A percentile compares a stretch with the other conserved stretches of the same genome.
phyloP scores from a whole-genome alignment of 148 eudicot species.

The Polygonum maritimum region DNA sequence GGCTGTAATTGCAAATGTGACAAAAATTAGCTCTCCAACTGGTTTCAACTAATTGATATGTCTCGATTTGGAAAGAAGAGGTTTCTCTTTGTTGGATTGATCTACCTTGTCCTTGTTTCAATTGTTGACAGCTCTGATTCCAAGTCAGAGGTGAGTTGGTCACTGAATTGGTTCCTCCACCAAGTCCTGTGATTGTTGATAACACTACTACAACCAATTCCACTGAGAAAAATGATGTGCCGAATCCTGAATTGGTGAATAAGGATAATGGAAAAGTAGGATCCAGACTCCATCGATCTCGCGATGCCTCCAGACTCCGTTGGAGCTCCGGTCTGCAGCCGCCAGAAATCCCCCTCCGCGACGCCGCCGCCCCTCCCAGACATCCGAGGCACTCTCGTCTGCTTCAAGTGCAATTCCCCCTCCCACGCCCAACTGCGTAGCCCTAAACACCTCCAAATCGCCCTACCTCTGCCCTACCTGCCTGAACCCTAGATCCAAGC shows the following conservation, averaged over 20 bases:
- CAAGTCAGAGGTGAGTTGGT: conserved; percentile 2
- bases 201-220: neutral
- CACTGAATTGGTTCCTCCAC: neutral
- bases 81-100: neutral
- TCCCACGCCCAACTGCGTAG: too few species aligned
- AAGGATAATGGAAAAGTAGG: conserved; percentile 15
- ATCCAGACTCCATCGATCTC: too few species aligned
- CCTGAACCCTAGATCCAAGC: too few species aligned
- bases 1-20: neutral
- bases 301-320: too few species aligned
- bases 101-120: conserved; percentile 3
- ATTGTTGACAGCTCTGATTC: conserved; percentile 8
- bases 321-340: too few species aligned
- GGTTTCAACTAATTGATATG: neutral
- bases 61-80: conserved; percentile 4
- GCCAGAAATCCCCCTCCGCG: too few species aligned
- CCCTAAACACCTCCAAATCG: too few species aligned
- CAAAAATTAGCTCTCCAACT: neutral
- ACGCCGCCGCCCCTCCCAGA: too few species aligned
- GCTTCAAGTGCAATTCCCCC: too few species aligned
- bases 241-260: conserved; percentile 7
- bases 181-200: conserved; percentile 4
- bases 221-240: conserved; percentile 1
- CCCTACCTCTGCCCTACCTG: too few species aligned
- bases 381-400: too few species aligned